Conservation (phyloP, 805 yeast species). For the Kluyveromyces lactis region DNA sequence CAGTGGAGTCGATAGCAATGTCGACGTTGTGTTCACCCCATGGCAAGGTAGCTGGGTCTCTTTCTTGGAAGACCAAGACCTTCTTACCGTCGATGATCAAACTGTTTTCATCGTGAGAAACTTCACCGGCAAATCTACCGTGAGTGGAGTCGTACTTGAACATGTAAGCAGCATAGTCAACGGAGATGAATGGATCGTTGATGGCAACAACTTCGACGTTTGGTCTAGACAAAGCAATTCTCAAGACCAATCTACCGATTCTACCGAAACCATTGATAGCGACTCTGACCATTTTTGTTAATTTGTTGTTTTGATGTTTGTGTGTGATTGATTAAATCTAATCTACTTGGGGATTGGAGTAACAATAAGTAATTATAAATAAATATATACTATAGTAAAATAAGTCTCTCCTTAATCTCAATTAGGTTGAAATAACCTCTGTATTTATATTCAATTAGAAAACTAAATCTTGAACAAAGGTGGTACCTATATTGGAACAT, state of each 20-base stretch:
- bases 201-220: slow-evolving; percentile 52
- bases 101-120: slow-evolving; percentile 42
- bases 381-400: too few species aligned
- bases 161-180: slow-evolving; percentile 66
- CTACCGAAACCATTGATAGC: slow-evolving; percentile 72
- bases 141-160: slow-evolving; percentile 71
- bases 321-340: slow-evolving; percentile 1
- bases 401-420: too few species aligned
- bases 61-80: slow-evolving; percentile 49
- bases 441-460: too few species aligned
- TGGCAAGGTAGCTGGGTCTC: slow-evolving; percentile 61
- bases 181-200: slow-evolving; percentile 62
- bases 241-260: slow-evolving; percentile 60
- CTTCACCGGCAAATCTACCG: slow-evolving; percentile 55
- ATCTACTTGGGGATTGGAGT: too few species aligned
- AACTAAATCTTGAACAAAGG: too few species aligned
- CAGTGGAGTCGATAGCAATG: slow-evolving; percentile 62
- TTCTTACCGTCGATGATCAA: slow-evolving; percentile 46
- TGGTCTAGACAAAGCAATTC: slow-evolving; percentile 49
- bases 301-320: slow-evolving; percentile 6
- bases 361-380: too few species aligned
- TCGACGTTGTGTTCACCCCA: slow-evolving; percentile 59
- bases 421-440: too few species aligned
- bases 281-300: slow-evolving; percentile 30
- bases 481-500: too few species aligned